phyloP scores from a whole-genome alignment of 345 rosid species.

The Euphorbia peplus region DNA sequence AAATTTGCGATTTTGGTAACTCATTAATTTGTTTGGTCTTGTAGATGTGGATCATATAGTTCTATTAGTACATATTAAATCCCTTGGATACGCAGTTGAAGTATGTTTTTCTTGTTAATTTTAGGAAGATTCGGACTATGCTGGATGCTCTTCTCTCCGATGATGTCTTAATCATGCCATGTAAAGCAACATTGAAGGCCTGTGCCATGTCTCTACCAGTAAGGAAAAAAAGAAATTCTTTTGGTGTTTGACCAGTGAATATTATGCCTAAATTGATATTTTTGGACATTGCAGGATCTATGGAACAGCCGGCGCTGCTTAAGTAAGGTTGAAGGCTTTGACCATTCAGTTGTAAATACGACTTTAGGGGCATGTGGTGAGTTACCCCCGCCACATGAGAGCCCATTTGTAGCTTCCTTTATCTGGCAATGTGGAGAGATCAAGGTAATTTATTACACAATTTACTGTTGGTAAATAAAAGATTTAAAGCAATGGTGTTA shows the following conservation, averaged over 20 bases:
- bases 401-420: constrained; percentile 68
- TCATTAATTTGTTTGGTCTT: not conserved
- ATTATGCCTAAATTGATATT: not conserved
- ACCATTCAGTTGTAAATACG: constrained; percentile 70
- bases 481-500: not conserved
- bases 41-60: not conserved
- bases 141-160: constrained; percentile 62
- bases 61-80: not conserved
- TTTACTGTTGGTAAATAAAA: not conserved
- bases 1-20: constrained; percentile 87
- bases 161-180: constrained; percentile 64
- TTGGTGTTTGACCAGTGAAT: not conserved
- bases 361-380: constrained; percentile 82
- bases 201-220: constrained; percentile 90
- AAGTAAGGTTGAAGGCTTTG: constrained; percentile 77
- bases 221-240: constrained; percentile 21
- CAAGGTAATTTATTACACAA: constrained; percentile 42
- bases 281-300: constrained; percentile 50
- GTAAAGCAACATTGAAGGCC: constrained; percentile 72
- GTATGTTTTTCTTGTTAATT: constrained; percentile 6
- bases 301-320: constrained; percentile 78
- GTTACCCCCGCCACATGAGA: constrained; percentile 49
- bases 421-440: constrained; percentile 88
- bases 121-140: constrained; percentile 76
- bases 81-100: constrained; percentile 1